Evolutionary conservation across 148 eudicot genomes (phyloP).

Genomic region (Salicornia ramosissima): DNA sequence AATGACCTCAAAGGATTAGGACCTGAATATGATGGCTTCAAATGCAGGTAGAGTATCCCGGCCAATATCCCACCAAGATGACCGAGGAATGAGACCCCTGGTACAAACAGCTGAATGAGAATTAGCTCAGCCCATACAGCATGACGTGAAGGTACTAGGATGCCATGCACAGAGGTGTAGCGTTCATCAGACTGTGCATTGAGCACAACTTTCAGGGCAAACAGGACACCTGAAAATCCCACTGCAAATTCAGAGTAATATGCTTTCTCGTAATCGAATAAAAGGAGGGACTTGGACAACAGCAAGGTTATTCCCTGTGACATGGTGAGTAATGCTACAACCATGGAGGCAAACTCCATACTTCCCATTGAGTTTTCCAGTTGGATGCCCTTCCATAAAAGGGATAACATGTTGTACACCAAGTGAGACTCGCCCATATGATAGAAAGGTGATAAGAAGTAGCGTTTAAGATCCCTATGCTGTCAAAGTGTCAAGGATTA

Average conservation of each 20-base stretch:
- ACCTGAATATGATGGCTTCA: constrained; percentile 45
- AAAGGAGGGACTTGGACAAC: constrained; percentile 52
- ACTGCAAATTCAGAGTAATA: constrained; percentile 77
- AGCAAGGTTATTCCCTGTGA: constrained; percentile 79
- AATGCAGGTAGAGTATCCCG: constrained; percentile 55
- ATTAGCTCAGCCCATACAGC: constrained; percentile 92
- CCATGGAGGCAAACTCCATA: constrained; percentile 64
- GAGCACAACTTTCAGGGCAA: constrained; percentile 92
- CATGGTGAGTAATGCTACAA: constrained; percentile 59
- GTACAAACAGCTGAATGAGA: constrained; percentile 78
- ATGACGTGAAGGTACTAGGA: constrained; percentile 57
- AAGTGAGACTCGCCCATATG: constrained; percentile 76
- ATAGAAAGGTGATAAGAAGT: constrained; percentile 79
- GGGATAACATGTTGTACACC: constrained; percentile 88
- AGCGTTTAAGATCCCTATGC: constrained; percentile 72
- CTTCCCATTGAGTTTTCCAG: constrained; percentile 85
- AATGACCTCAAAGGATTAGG: constrained; percentile 40
- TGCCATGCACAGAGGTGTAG: constrained; percentile 61
- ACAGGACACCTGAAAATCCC: constrained; percentile 91
- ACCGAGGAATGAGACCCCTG: constrained; percentile 82
- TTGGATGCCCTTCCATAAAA: constrained; percentile 88
- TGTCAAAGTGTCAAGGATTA: constrained; percentile 22
- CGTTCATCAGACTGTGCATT: constrained; percentile 66
- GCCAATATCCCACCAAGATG: constrained; percentile 94
- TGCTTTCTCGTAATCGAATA: constrained; percentile 49